A percentile compares a stretch with the other conserved stretches of the same genome.
phyloP scores from a whole-genome alignment of 139 green algal species.

The Tetradesmus lagerheimii region DNA sequence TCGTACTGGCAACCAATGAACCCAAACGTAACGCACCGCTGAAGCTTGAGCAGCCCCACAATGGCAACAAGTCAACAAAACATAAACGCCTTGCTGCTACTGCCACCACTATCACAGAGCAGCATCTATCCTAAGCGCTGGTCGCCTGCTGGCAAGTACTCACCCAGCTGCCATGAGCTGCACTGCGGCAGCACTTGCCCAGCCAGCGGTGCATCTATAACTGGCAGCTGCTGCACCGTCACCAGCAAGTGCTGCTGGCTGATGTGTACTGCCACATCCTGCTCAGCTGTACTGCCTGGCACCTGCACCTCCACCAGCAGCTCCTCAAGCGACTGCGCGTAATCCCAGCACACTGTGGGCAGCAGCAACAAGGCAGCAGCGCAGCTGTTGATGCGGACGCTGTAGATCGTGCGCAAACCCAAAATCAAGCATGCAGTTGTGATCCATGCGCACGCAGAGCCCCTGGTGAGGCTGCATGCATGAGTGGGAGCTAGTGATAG shows the following conservation, averaged over 20 bases:
- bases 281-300: background rate
- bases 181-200: background rate
- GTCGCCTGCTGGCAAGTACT: background rate
- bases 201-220: background rate
- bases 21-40: too few relatives aligned
- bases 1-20: too few relatives aligned
- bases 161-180: conserved; percentile 22
- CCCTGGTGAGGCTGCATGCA: background rate
- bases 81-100: background rate
- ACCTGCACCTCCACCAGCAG: conserved; percentile 26
- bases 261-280: background rate
- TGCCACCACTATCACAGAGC: background rate
- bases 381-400: too few relatives aligned
- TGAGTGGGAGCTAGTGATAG: too few relatives aligned
- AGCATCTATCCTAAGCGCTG: background rate
- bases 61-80: too few relatives aligned
- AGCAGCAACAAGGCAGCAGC: background rate
- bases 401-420: too few relatives aligned
- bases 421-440: background rate
- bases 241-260: background rate
- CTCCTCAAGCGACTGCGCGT: conserved; percentile 13
- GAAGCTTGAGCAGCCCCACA: too few relatives aligned
- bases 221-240: background rate
- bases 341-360: conserved; percentile 4
- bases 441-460: background rate